phyloP scores from a whole-genome alignment of 108 stramenopile species.

The Nannochloropsis salina region DNA sequence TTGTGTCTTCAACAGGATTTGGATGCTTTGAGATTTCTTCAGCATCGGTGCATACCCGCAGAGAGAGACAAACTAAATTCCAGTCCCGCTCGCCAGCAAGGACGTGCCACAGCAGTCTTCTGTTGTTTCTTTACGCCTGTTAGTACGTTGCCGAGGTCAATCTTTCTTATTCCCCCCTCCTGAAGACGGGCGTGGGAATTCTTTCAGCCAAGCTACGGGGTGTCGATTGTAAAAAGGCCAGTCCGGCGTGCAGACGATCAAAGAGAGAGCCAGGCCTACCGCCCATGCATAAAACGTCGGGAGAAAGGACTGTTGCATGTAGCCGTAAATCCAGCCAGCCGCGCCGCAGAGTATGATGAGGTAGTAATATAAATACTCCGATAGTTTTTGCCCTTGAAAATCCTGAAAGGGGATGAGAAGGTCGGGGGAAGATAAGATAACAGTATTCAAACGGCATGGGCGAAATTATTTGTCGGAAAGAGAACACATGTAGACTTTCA shows the following conservation, averaged over 20 bases:
- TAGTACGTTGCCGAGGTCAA: not conserved
- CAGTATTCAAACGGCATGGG: not conserved
- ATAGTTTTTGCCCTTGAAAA: slow-evolving; percentile 18
- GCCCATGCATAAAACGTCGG: slow-evolving; percentile 13
- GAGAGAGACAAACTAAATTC: too few relatives aligned
- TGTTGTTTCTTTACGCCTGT: too few relatives aligned
- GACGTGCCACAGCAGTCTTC: too few relatives aligned
- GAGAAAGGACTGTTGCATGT: not conserved
- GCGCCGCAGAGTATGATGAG: not conserved
- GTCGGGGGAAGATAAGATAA: not conserved
- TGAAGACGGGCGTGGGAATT: not conserved
- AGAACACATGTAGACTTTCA: not conserved
- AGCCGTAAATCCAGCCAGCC: not conserved
- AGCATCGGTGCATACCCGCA: too few relatives aligned
- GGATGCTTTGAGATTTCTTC: too few relatives aligned
- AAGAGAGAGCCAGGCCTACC: not conserved
- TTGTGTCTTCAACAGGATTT: too few relatives aligned
- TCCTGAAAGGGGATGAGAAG: not conserved
- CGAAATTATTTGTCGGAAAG: not conserved
- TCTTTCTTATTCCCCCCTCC: not conserved
- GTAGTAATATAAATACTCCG: slow-evolving; percentile 15
- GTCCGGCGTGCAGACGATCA: slow-evolving; percentile 17
- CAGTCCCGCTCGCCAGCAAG: too few relatives aligned
- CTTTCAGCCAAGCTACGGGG: slow-evolving; percentile 2
- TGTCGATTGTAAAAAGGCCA: not conserved